phyloP scores from a whole-genome alignment of 2,329 filamentous ascomycete species.

The Botrytis elliptica region DNA sequence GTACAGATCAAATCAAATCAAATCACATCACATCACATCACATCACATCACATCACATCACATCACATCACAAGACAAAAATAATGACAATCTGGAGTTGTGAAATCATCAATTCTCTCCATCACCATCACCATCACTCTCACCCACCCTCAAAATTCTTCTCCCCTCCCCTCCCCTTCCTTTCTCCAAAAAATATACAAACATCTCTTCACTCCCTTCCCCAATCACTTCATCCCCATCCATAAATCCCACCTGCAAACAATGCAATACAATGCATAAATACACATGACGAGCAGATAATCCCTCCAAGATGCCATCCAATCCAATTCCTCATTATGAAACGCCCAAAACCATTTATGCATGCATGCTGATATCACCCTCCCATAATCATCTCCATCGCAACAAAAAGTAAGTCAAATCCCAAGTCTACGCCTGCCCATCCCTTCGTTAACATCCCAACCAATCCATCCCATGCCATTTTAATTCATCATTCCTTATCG shows the following conservation, averaged over 20 bases:
- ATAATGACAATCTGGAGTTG: not conserved
- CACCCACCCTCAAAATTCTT: not conserved
- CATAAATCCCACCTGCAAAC: not conserved
- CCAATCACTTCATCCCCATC: not conserved
- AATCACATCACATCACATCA: too few species aligned
- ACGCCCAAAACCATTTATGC: not conserved
- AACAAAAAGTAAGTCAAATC: not conserved
- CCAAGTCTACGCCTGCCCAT: not conserved
- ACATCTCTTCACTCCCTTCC: not conserved
- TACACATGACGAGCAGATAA: not conserved
- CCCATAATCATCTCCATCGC: not conserved
- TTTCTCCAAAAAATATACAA: not conserved
- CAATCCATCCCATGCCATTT: constrained; percentile 1
- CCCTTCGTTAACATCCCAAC: not conserved
- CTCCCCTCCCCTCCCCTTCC: not conserved
- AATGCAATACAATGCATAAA: not conserved
- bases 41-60: not conserved
- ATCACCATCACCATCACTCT: not conserved
- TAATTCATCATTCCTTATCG: constrained; percentile 15
- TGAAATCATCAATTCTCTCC: not conserved
- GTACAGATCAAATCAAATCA: too few species aligned
- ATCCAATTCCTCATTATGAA: not conserved
- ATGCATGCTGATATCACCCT: not conserved
- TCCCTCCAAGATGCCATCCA: not conserved
- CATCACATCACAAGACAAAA: not conserved